Conservation (phyloP, 345 rosid genomes). For the Salix suchowensis region DNA sequence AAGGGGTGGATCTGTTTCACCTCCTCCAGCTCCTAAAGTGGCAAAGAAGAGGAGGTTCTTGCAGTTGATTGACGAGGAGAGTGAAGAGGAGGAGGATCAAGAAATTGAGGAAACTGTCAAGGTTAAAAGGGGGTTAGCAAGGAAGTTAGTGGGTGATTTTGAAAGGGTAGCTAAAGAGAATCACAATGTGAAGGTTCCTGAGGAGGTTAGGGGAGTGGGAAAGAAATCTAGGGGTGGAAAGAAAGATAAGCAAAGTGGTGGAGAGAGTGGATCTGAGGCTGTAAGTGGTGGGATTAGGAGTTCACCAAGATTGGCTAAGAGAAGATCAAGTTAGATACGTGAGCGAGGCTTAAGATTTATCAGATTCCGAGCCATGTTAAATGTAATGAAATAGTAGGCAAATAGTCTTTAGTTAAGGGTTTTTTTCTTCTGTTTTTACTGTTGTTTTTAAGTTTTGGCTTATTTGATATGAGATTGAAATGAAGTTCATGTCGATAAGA, state of each 20-base stretch:
- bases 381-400: no score
- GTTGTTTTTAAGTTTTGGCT: no score
- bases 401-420: neutral
- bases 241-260: neutral
- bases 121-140: conserved; percentile 29
- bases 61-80: conserved; percentile 41
- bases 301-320: conserved; percentile 62
- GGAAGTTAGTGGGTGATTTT: conserved; percentile 69
- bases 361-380: no score
- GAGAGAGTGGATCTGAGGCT: conserved; percentile 4
- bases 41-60: conserved; percentile 48
- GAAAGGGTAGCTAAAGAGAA: conserved; percentile 49
- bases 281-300: conserved; percentile 21
- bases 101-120: neutral
- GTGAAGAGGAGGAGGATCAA: conserved; percentile 15
- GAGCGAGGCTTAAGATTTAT: neutral
- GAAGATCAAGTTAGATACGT: conserved; percentile 3
- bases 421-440: neutral
- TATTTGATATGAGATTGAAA: neutral
- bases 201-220: conserved; percentile 18
- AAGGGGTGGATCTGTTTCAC: conserved; percentile 38
- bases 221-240: conserved; percentile 11
- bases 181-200: conserved; percentile 3
- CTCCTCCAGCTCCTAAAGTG: conserved; percentile 64
- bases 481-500: neutral